Evolutionary conservation across 139 green algal species (phyloP).

Genomic region (Auxenochlorella pyrenoidosa): DNA sequence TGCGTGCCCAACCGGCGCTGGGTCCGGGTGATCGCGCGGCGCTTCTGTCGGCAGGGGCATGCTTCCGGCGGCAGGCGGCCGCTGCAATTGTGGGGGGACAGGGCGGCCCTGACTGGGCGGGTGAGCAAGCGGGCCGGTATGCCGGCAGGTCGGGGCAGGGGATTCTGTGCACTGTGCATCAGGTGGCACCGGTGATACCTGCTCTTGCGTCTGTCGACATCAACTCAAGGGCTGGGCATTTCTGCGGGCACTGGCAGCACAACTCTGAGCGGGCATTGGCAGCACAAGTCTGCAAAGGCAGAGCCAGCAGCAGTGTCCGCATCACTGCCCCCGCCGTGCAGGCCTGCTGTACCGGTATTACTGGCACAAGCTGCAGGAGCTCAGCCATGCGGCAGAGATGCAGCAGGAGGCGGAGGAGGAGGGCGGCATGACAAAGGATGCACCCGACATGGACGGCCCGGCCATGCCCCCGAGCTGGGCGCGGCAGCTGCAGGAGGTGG

Average conservation of each 20-base stretch:
- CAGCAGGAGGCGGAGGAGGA: not conserved
- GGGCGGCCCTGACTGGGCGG: slow-evolving; percentile 1
- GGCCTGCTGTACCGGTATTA: slow-evolving; percentile 7
- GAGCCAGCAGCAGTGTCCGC: not conserved
- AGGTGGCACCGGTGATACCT: not conserved
- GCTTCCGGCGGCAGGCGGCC: slow-evolving; percentile 18
- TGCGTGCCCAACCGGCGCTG: not conserved
- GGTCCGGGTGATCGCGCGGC: not conserved
- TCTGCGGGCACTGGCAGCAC: too few relatives aligned
- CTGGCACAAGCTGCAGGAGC: slow-evolving; percentile 25
- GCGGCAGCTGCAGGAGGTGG: slow-evolving; percentile 21
- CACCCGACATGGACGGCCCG: not conserved
- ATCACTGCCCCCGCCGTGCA: slow-evolving; percentile 2
- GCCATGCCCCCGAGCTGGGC: slow-evolving; percentile 13
- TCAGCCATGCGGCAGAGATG: not conserved
- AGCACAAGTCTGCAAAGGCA: too few relatives aligned
- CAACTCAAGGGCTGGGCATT: too few relatives aligned
- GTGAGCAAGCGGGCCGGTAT: not conserved
- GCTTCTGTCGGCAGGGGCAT: not conserved
- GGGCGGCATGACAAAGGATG: not conserved
- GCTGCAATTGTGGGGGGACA: not conserved
- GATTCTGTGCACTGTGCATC: not conserved
- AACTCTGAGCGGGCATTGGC: too few relatives aligned
- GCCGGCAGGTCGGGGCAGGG: not conserved
- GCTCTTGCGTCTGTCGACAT: too few relatives aligned